Conservation (phyloP, 345 rosid genomes). For the Pistacia integerrima region DNA sequence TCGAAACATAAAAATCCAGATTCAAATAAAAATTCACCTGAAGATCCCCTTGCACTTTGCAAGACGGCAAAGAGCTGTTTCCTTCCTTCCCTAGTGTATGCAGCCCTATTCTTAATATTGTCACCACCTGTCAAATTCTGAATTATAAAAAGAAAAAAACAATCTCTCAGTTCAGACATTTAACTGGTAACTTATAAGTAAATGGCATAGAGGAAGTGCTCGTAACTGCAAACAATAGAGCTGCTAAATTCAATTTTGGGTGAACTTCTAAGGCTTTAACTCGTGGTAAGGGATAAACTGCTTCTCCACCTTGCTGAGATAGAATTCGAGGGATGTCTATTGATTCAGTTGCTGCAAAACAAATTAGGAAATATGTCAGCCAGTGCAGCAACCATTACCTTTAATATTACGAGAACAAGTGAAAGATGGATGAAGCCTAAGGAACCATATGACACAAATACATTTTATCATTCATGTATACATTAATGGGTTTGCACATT, state of each 20-base stretch:
- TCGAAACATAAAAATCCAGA: constrained; percentile 16
- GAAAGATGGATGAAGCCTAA: background rate
- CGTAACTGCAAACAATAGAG: constrained; percentile 89
- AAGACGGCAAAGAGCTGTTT: constrained; percentile 95
- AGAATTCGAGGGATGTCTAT: constrained; percentile 86
- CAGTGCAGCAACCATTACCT: constrained; percentile 4
- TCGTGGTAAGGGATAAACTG: constrained; percentile 91
- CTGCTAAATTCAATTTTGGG: constrained; percentile 85
- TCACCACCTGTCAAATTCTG: constrained; percentile 70
- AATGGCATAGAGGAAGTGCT: constrained; percentile 20
- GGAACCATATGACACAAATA: background rate
- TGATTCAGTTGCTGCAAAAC: constrained; percentile 76
- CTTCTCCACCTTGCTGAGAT: constrained; percentile 96
- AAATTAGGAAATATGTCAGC: constrained; percentile 20
- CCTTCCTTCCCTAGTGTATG: constrained; percentile 93
- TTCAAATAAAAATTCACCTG: constrained; percentile 55
- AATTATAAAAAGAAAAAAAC: constrained; percentile 17
- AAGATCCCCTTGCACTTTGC: constrained; percentile 98
- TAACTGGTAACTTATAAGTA: constrained; percentile 15
- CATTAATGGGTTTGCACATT: background rate
- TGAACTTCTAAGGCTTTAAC: constrained; percentile 87
- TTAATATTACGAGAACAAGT: constrained; percentile 1
- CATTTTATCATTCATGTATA: background rate
- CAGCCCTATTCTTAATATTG: constrained; percentile 70
- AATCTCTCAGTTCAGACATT: constrained; percentile 23